These are phyloP conservation scores for Aspergillus sp. DNA, from an alignment of 2,329 filamentous ascomycete genomes.

Conservation along the genomic window DNA sequence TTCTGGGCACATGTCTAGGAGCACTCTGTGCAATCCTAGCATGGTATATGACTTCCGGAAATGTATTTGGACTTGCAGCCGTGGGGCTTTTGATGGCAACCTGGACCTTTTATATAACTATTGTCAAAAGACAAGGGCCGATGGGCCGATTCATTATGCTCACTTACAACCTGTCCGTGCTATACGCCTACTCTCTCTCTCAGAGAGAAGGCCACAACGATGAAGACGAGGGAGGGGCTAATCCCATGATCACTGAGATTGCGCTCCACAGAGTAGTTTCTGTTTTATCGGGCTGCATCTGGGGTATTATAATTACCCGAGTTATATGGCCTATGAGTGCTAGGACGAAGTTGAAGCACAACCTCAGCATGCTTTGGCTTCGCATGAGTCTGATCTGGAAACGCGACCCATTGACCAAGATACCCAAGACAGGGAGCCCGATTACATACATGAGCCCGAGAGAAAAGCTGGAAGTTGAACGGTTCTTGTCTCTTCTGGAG, in stretches of 20 bases:
- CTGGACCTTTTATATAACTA: slow-evolving; percentile 83
- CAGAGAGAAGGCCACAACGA: slow-evolving; percentile 77
- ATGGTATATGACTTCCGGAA: slow-evolving; percentile 73
- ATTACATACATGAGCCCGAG: slow-evolving; percentile 76
- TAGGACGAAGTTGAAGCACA: slow-evolving; percentile 80
- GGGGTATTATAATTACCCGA: slow-evolving; percentile 86
- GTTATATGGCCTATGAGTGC: slow-evolving; percentile 93
- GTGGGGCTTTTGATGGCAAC: slow-evolving; percentile 78
- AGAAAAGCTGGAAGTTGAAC: slow-evolving; percentile 82
- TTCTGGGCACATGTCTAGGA: slow-evolving; percentile 80
- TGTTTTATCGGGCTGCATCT: slow-evolving; percentile 80
- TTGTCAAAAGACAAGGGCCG: slow-evolving; percentile 77
- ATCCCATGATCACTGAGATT: slow-evolving; percentile 83
- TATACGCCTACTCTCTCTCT: slow-evolving; percentile 89
- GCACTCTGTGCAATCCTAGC: slow-evolving; percentile 68
- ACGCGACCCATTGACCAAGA: slow-evolving; percentile 74
- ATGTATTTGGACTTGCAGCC: slow-evolving; percentile 69
- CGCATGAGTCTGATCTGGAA: slow-evolving; percentile 97
- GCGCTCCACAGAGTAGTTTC: slow-evolving; percentile 80
- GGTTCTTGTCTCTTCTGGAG: slow-evolving; percentile 70
- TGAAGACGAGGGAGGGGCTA: slow-evolving; percentile 75
- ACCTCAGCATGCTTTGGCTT: slow-evolving; percentile 83
- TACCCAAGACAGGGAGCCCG: slow-evolving; percentile 56
- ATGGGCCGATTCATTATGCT: slow-evolving; percentile 91
- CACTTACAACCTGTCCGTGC: slow-evolving; percentile 89